Base-by-base conservation (phyloP, 2,329 filamentous ascomycete genomes). In the Cadophora sp. region DNA sequence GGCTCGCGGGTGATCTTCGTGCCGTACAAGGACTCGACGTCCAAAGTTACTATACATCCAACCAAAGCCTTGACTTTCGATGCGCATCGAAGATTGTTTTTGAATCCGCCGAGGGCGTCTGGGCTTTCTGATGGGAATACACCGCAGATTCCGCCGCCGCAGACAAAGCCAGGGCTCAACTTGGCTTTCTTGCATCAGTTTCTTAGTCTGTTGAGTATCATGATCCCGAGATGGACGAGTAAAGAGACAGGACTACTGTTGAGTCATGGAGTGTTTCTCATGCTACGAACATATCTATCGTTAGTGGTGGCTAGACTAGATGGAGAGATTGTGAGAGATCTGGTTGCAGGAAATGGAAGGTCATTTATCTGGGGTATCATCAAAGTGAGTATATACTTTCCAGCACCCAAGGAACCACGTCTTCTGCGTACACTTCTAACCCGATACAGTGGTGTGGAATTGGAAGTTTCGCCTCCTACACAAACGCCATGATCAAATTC, bases 401-500 rank as follows among this genome's bases (percentile, higher is more conserved):
- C 43, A 36, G 56, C 39, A n/a, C 6, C 16, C 50, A 43, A n/a
- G 3, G n/a, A 11, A 8, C n/a, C 20, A 48, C n/a, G 11, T 9
- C 24, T 11, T 20, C 20, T 22, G 9, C 13, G 45, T 16, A 47
- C 18, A 18, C n/a, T 48, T 41, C 71, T 75, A 65, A 74, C 62
- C 16, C 62, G 9, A 63, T 30, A 59, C 61, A 88, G 84, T 99
- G 96, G 96, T 94, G 94, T 71, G 94, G 95, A 3, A 90, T 99
- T 43, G 96, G 96, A 50, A 93, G 92, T 2, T 89, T 98, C 70
- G 95, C 94, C 9, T 97, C 95, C 0, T 99, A 99, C 77, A 97
- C 95, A 60, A 99, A 99, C 79, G 94, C 95, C 64, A 97, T 96
- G 91, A 99, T 99, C 84, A 98, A 98, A 80, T 99, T 92, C 80